Evolutionary conservation across 345 rosid genomes (phyloP), one percentile per base, ranked within the genome.

Genomic region (Rhodamnia argentea): DNA sequence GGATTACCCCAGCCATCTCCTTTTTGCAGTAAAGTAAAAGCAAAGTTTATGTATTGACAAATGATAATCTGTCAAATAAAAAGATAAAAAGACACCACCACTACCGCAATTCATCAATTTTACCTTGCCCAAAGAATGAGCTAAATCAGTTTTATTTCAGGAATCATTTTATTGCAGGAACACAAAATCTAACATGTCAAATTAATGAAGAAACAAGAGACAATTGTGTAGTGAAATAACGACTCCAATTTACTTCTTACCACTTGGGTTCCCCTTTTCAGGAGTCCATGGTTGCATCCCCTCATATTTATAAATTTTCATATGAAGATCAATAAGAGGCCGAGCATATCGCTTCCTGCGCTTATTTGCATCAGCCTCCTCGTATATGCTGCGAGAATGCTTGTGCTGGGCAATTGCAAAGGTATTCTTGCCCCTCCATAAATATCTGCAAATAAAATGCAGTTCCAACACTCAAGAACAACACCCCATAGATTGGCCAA

Each of bases 311-410:
- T 98, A 98, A 85, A 98, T 98, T 89, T 94, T 98, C 99, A 98
- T 94, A n/a, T 96, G 99, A 85, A 94, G 97, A 92, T 96, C 98
- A 85, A 96, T 94, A 52, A 98, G 95, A 85, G 98, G 99, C 60
- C 98, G 93, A 59, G 99, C 99, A 82, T 96, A 94, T 82, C 96
- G 93, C 91, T 96, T 96, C 91, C 98, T 94, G 85, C 97, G 90
- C 92, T 98, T 98, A 90, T 96, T 96, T 85, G 98, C 95, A 91
- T 96, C 99, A 60, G 99, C 99, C 91, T 96, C 99, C 91, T 98
- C 99, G 26, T 98, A 96, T 90, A 96, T 91, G 84, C 89, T 93
- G 83, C 86, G 92, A 87, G 94, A 98, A 90, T 95, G 98, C 90
- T 96, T 98, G 92, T 96, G 99, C 88, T 94, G 99, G 60, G 98